Evolutionary conservation across 352 stramenopile genomes (phyloP).

Genomic region (Globisporangium nodosum): DNA sequence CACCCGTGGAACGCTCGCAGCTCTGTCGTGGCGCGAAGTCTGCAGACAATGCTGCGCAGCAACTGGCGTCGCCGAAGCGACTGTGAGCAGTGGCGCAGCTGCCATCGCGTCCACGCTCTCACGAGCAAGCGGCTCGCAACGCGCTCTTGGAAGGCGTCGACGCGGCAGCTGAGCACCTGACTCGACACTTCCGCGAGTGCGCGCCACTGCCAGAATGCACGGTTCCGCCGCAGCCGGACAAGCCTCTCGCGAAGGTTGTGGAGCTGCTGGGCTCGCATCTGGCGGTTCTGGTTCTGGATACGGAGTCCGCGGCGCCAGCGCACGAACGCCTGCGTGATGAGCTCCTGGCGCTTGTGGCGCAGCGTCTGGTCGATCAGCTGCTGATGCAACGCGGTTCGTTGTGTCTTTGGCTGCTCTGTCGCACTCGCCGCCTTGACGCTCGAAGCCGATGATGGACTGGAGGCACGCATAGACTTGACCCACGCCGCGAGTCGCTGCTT

Average conservation of each 20-base stretch:
- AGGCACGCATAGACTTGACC: background rate
- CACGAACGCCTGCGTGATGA: constrained; percentile 34
- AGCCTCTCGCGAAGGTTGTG: constrained; percentile 16
- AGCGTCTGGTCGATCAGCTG: constrained; percentile 59
- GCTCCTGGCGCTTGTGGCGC: constrained; percentile 30
- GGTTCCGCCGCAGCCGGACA: constrained; percentile 22
- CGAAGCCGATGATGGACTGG: background rate
- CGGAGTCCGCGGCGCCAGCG: constrained; percentile 48
- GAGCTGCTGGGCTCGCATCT: constrained; percentile 24
- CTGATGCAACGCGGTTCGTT: constrained; percentile 39
- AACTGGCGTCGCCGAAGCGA: background rate
- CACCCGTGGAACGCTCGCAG: constrained; percentile 7
- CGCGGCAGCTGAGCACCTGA: constrained; percentile 30
- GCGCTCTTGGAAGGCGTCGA: constrained; percentile 47
- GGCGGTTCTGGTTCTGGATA: constrained; percentile 38
- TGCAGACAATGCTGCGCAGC: background rate
- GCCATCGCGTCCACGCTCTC: constrained; percentile 25
- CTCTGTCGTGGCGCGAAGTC: background rate
- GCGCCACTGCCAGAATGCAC: constrained; percentile 36
- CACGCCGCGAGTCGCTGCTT: background rate
- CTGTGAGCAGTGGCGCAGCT: constrained; percentile 1
- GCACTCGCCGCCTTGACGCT: background rate
- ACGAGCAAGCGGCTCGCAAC: constrained; percentile 10
- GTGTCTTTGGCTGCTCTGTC: constrained; percentile 3
- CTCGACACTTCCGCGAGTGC: constrained; percentile 13